Base-by-base conservation (phyloP, 2,329 filamentous ascomycete species). In the Fusarium sp. region DNA sequence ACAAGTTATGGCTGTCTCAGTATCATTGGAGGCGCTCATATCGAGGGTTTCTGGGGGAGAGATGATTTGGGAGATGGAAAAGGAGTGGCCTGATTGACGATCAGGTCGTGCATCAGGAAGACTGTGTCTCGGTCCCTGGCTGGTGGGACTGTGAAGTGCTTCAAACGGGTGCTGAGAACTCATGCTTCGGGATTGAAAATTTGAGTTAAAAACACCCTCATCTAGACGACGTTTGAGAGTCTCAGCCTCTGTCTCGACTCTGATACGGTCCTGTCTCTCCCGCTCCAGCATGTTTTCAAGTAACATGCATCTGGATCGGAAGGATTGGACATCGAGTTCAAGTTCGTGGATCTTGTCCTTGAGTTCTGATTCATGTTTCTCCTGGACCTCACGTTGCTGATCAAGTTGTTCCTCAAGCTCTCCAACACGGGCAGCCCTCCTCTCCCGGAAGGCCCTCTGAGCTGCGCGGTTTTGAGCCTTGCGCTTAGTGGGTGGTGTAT, bases 381-480 rank as follows among this genome's bases (percentile, higher is more conserved):
- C 87, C 54, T 90, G 84, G 22, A 85, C 85, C 45, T 88, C 87
- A 76, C 88, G 89, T 51, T 90, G 85, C 68, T 90, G 87, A 8
- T 92, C 89, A 12, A 93, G 83, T 78, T 91, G 89, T 75, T 92
- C 90, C 81, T 93, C 90, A 38, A 93, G 84, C 80, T 92, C 95
- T 44, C 93, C 92, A 12, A 98, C 94, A 44, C 94, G 93, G 30
- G 94, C 94, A 5, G 94, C 94, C 72, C 96, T 90, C 66, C 96
- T 89, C 83, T 98, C 95, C 39, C 96, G 90, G 83, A 98, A 98
- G 3, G 93, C 94, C 66, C 96, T 88, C 84, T 98, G 96, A 7
- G 96, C 96, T 53, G 94, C 93, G 69, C 96, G 90, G 82, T 98
- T 98, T 84, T 98, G 96, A 3, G 94, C 93, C 86, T 98, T 97